A percentile compares a stretch with the other conserved stretches of the same genome.
phyloP scores from a whole-genome alignment of 1,139 yeast genomes.

The Taphrina populina region DNA sequence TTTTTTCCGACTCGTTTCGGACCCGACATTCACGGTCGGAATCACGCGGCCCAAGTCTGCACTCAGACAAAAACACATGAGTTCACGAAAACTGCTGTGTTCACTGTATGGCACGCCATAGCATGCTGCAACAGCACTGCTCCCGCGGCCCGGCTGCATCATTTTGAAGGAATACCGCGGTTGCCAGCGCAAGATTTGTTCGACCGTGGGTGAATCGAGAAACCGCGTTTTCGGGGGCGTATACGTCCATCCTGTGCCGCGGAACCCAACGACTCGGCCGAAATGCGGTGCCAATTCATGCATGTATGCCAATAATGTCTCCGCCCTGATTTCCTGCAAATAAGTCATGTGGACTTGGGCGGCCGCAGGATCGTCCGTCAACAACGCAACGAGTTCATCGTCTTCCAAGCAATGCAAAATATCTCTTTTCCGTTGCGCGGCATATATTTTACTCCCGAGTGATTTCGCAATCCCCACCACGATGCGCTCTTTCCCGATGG shows the following conservation, averaged over 20 bases:
- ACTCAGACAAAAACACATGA: constrained; percentile 60
- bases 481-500: constrained; percentile 85
- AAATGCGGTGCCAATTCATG: constrained; percentile 52
- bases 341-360: constrained; percentile 72
- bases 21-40: constrained; percentile 68
- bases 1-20: constrained; percentile 35
- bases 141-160: constrained; percentile 40
- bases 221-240: constrained; percentile 40
- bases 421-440: constrained; percentile 52
- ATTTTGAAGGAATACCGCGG: constrained; percentile 33
- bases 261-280: constrained; percentile 61
- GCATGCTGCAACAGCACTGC: constrained; percentile 36
- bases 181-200: constrained; percentile 38
- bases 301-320: constrained; percentile 51
- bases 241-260: constrained; percentile 90
- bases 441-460: constrained; percentile 58
- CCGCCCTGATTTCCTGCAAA: constrained; percentile 52
- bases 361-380: constrained; percentile 50
- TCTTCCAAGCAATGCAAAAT: constrained; percentile 50
- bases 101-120: constrained; percentile 78
- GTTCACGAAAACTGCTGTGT: constrained; percentile 83
- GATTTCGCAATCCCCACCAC: constrained; percentile 63
- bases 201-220: constrained; percentile 38
- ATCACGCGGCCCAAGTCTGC: constrained; percentile 57
- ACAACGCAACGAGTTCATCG: constrained; percentile 46